These are phyloP conservation scores for Allium sativum DNA, from an alignment of 106 monocot species.

Conservation along the genomic window DNA sequence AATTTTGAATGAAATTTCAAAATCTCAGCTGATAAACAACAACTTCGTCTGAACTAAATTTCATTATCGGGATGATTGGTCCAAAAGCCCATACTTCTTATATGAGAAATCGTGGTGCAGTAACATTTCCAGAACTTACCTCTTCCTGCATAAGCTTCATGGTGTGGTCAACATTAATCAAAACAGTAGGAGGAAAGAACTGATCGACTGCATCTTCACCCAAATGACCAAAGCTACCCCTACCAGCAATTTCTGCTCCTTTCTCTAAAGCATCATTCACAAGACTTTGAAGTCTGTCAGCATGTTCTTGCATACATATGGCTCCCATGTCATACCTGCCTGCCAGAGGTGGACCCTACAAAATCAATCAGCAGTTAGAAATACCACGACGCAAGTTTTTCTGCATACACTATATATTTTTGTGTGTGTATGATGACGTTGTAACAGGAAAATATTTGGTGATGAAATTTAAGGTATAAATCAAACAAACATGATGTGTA, in stretches of 20 bases:
- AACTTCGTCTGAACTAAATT: constrained; percentile 90
- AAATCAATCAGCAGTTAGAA: not conserved
- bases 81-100: not conserved
- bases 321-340: constrained; percentile 99
- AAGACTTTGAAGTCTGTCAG: constrained; percentile 92
- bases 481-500: too few relatives aligned
- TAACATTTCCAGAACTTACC: constrained; percentile 22
- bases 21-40: constrained; percentile 56
- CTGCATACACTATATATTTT: not conserved
- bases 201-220: constrained; percentile 97
- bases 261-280: constrained; percentile 93
- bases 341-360: constrained; percentile 74
- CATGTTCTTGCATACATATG: constrained; percentile 94
- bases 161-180: constrained; percentile 82
- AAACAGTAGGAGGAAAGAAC: constrained; percentile 90
- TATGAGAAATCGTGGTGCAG: not conserved
- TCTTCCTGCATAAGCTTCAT: constrained; percentile 99
- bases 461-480: not conserved
- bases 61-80: constrained; percentile 12
- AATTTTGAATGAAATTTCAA: too few relatives aligned
- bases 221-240: constrained; percentile 90
- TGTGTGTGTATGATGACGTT: not conserved
- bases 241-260: constrained; percentile 84
- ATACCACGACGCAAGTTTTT: not conserved
- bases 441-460: not conserved